These are phyloP conservation scores for Peronosclerospora sorghi DNA, from an alignment of 352 stramenopile species.

Conservation along the genomic window DNA sequence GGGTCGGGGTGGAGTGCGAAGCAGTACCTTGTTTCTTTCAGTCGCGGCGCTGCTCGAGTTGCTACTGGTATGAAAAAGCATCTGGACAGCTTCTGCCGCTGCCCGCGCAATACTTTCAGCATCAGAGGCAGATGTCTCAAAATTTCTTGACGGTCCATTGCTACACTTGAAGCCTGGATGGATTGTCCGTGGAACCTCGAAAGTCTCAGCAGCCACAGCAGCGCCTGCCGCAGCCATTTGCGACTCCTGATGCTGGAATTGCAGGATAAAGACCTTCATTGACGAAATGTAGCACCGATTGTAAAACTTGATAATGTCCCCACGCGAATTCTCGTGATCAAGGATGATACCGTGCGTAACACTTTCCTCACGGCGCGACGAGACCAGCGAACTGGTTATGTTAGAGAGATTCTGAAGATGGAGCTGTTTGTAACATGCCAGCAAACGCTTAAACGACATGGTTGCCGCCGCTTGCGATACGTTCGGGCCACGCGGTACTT, in stretches of 20 bases:
- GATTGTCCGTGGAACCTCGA: too few relatives aligned
- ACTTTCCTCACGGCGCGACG: conserved; percentile 36
- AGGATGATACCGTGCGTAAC: conserved; percentile 76
- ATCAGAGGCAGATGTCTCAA: conserved; percentile 51
- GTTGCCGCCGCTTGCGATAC: conserved; percentile 29
- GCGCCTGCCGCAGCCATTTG: conserved; percentile 68
- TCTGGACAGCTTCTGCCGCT: conserved; percentile 56
- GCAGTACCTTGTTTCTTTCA: conserved; percentile 23
- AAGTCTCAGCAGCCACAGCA: conserved; percentile 18
- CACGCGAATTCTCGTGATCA: conserved; percentile 38
- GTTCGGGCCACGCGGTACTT: conserved; percentile 65
- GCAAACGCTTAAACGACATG: conserved; percentile 63
- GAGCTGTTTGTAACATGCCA: conserved; percentile 68
- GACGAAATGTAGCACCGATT: conserved; percentile 72
- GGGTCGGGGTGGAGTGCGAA: conserved; percentile 33
- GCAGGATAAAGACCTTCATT: conserved; percentile 81
- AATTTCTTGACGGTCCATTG: not conserved
- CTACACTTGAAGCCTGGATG: conserved; percentile 32
- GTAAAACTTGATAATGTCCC: conserved; percentile 87
- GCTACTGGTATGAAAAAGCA: conserved; percentile 12
- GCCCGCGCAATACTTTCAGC: conserved; percentile 72
- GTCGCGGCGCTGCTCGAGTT: not conserved
- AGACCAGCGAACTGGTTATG: conserved; percentile 11
- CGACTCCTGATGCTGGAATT: conserved; percentile 77
- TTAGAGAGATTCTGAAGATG: conserved; percentile 23